phyloP scores from a whole-genome alignment of 139 green algal species.

The Chlorella sorokiniana region DNA sequence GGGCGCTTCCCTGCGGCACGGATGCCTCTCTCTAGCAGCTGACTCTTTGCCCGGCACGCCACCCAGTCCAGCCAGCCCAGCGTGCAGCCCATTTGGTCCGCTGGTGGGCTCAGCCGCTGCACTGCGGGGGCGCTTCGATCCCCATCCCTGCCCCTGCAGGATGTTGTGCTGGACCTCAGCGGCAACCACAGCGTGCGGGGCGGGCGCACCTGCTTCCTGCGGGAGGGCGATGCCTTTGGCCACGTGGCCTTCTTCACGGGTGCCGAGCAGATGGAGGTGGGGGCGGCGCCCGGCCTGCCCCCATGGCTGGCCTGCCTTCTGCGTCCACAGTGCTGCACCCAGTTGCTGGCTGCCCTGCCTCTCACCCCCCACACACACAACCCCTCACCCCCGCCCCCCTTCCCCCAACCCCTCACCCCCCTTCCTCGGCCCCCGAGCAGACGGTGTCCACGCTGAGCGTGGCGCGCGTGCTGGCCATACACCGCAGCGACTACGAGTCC shows the following conservation, averaged over 20 bases:
- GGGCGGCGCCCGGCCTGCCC: too few species aligned
- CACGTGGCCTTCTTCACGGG: constrained; percentile 25
- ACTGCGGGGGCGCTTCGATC: background rate
- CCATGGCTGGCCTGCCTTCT: background rate
- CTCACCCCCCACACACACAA: too few species aligned
- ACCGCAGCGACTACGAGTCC: constrained; percentile 15
- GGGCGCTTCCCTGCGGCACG: too few species aligned
- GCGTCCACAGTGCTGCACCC: background rate
- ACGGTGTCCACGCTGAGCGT: constrained; percentile 2
- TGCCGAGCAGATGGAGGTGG: constrained; percentile 19
- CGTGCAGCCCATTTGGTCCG: too few species aligned
- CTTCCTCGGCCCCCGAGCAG: background rate
- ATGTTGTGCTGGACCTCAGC: constrained; percentile 39
- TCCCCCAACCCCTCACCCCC: too few species aligned
- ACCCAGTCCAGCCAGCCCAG: too few species aligned
- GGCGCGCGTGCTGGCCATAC: constrained; percentile 36
- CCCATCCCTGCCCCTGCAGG: constrained; percentile 13
- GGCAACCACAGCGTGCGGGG: constrained; percentile 27
- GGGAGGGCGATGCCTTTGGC: constrained; percentile 27
- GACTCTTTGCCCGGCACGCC: too few species aligned
- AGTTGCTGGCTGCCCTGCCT: background rate
- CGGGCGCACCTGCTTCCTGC: constrained; percentile 25
- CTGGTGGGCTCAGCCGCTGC: background rate
- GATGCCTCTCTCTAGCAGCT: too few species aligned
- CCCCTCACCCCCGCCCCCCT: too few species aligned